Evolutionary conservation across 257 asterid species (phyloP).

Genomic region (Ilex aquifolium): DNA sequence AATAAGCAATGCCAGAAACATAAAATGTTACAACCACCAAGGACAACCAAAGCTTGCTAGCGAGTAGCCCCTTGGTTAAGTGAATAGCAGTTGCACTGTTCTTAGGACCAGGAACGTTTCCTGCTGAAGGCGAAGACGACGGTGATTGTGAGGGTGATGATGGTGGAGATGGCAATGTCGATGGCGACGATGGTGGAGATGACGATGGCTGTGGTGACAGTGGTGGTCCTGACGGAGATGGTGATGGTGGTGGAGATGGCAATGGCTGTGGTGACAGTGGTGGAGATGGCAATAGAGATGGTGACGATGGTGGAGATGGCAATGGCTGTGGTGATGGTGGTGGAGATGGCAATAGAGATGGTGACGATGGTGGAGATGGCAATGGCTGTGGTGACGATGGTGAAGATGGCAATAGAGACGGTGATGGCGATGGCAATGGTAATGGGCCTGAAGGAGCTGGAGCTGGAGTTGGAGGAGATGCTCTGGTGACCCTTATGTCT

Average conservation of each 20-base stretch:
- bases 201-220: too few species aligned
- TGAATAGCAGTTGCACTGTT: background rate
- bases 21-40: background rate
- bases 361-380: background rate
- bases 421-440: background rate
- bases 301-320: too few species aligned
- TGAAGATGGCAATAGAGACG: background rate
- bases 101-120: too few species aligned
- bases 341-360: background rate
- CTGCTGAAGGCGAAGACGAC: background rate
- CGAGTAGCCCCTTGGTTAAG: background rate
- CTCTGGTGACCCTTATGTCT: slow-evolving; percentile 35
- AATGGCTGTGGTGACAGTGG: too few species aligned
- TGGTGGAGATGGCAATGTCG: background rate
- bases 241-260: too few species aligned
- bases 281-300: too few species aligned
- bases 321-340: too few species aligned
- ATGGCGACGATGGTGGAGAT: too few species aligned
- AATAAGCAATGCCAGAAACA: background rate
- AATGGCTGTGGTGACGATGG: background rate
- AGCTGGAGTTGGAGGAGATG: background rate
- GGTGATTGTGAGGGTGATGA: background rate
- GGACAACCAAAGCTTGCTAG: background rate
- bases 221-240: too few species aligned
- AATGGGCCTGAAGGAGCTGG: background rate